These are phyloP conservation scores for Coemansia sp. DNA, from an alignment of 192 early-diverging fungal species.

Conservation along the genomic window DNA sequence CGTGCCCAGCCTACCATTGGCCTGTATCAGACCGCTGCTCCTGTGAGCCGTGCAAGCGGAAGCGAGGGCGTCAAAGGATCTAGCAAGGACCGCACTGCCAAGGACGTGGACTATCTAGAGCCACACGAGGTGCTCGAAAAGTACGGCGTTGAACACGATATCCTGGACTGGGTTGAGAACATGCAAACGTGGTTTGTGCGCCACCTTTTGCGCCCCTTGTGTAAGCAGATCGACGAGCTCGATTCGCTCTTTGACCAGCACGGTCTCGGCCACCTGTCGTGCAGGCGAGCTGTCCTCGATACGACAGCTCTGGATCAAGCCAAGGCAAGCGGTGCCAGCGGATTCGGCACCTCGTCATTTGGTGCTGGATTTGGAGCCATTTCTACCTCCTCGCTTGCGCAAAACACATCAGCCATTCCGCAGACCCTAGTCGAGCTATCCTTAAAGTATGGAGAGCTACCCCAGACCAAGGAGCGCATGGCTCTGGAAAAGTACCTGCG, in stretches of 20 bases:
- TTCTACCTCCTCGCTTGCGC: neutral
- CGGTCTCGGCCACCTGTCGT: constrained; percentile 49
- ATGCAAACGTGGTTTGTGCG: constrained; percentile 57
- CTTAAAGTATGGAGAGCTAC: constrained; percentile 34
- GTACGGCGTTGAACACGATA: constrained; percentile 42
- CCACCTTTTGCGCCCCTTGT: constrained; percentile 49
- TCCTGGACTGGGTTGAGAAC: constrained; percentile 50
- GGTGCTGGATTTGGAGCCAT: constrained; percentile 23
- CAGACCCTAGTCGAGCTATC: constrained; percentile 50
- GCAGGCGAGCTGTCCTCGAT: constrained; percentile 38
- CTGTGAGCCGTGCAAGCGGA: constrained; percentile 26
- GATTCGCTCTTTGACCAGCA: constrained; percentile 48
- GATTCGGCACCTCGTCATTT: constrained; percentile 2
- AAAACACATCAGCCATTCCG: constrained; percentile 20
- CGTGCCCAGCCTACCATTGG: constrained; percentile 43
- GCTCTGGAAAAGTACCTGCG: constrained; percentile 56
- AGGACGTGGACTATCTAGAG: constrained; percentile 49
- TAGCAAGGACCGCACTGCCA: constrained; percentile 29
- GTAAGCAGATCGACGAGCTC: constrained; percentile 49
- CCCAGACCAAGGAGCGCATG: constrained; percentile 55
- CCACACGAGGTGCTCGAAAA: constrained; percentile 50
- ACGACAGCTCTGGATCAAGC: constrained; percentile 41
- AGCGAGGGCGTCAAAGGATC: constrained; percentile 32
- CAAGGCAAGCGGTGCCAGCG: constrained; percentile 4
- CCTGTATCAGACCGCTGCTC: constrained; percentile 53